Conservation (phyloP, 768 basidiomycete species). For the Boletus rubropictus region DNA sequence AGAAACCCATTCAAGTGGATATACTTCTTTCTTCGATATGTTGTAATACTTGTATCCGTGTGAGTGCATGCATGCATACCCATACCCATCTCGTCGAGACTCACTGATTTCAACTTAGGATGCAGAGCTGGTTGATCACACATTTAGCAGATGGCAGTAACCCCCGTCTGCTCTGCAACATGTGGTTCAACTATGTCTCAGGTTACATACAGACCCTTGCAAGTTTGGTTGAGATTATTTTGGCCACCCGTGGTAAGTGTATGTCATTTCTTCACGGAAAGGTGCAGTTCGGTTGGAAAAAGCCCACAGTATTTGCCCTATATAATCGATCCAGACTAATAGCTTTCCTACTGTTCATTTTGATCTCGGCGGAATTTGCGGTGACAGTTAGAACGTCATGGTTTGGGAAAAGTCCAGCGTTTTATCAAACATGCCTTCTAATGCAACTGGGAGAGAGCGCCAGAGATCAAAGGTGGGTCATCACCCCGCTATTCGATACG, state of each 20-base stretch:
- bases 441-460: neutral
- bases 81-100: neutral
- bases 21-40: constrained; percentile 25
- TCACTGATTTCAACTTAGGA: neutral
- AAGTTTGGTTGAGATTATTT: constrained; percentile 10
- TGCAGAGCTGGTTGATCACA: constrained; percentile 8
- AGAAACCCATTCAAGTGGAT: constrained; percentile 26
- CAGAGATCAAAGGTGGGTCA: constrained; percentile 6
- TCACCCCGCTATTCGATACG: neutral
- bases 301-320: constrained; percentile 12
- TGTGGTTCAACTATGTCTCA: constrained; percentile 7
- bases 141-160: constrained; percentile 10
- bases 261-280: neutral
- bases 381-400: constrained; percentile 2
- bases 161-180: neutral
- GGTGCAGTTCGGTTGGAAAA: neutral
- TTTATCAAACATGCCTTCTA: constrained; percentile 12
- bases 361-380: constrained; percentile 3
- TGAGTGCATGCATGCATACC: constrained; percentile 10
- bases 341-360: constrained; percentile 1
- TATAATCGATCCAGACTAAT: constrained; percentile 16
- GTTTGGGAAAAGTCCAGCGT: neutral
- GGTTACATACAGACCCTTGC: constrained; percentile 3
- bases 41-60: constrained; percentile 13
- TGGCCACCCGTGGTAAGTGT: constrained; percentile 17